Percentiles rank a stretch among this genome's conserved stretches.
Evolutionary conservation across 805 yeast genomes (phyloP).

Genomic region (Soucietia sequanensis): DNA sequence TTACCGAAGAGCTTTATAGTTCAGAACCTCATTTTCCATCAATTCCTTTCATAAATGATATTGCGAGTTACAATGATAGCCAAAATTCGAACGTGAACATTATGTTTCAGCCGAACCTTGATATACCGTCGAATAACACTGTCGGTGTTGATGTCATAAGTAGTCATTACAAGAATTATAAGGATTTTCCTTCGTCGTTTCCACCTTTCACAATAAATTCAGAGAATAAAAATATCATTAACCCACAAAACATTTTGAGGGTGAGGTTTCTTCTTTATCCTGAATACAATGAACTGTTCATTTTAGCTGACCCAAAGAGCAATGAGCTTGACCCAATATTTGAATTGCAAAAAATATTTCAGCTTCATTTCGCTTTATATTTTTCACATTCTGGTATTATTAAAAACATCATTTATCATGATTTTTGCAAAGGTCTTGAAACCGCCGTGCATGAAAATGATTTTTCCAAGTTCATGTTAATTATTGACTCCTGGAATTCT

Average conservation of each 20-base stretch:
- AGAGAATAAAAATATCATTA: constrained; percentile 14
- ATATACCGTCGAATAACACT: constrained; percentile 25
- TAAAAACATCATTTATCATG: constrained; percentile 28
- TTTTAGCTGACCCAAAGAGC: constrained; percentile 49
- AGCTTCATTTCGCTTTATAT: constrained; percentile 39
- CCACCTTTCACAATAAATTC: constrained; percentile 27
- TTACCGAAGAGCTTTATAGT: constrained; percentile 26
- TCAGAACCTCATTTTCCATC: constrained; percentile 1
- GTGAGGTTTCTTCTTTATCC: constrained; percentile 41
- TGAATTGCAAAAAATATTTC: constrained; percentile 53
- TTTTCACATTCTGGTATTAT: constrained; percentile 36
- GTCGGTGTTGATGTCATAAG: constrained; percentile 31
- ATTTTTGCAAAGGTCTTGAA: constrained; percentile 33
- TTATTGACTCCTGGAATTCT: constrained; percentile 41
- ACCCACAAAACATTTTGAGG: constrained; percentile 27
- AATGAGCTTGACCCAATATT: constrained; percentile 61
- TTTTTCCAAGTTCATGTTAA: constrained; percentile 32
- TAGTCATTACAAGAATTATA: constrained; percentile 27
- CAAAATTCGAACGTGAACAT: constrained; percentile 3
- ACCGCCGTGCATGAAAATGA: constrained; percentile 30
- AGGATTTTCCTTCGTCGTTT: constrained; percentile 32
- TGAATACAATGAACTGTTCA: constrained; percentile 48
- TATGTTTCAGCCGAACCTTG: constrained; percentile 16
- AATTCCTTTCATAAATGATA: too few relatives aligned
- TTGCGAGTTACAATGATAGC: too few relatives aligned